These are phyloP conservation scores for Xylariomycetidae sp. DNA, from an alignment of 2,329 filamentous ascomycete species.

Conservation along the genomic window DNA sequence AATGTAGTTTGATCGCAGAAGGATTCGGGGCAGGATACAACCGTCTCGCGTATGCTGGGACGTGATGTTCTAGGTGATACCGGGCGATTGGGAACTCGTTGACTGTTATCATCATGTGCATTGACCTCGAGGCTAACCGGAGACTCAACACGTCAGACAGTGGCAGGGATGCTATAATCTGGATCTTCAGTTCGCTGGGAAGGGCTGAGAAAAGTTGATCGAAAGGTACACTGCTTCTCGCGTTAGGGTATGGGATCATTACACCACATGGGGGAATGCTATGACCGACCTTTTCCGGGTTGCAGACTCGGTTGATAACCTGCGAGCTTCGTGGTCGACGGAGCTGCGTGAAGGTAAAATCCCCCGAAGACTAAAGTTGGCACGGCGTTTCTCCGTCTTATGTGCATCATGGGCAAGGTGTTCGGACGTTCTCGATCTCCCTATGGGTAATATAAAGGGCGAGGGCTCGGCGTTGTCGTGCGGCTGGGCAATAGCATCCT, in stretches of 20 bases:
- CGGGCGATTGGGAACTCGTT: conserved; percentile 60
- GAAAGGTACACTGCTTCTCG: conserved; percentile 40
- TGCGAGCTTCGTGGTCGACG: conserved; percentile 25
- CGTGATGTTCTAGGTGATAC: conserved; percentile 54
- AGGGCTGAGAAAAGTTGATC: conserved; percentile 54
- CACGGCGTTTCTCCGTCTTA: conserved; percentile 25
- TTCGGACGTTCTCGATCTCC: conserved; percentile 25
- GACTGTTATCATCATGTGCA: conserved; percentile 54
- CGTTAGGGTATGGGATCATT: too few species aligned
- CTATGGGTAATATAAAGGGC: conserved; percentile 47
- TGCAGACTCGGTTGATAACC: conserved; percentile 18
- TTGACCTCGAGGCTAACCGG: conserved; percentile 52
- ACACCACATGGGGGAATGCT: too few species aligned
- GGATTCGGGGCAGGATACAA: conserved; percentile 52
- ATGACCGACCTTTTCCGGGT: conserved; percentile 24
- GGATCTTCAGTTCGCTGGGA: conserved; percentile 59
- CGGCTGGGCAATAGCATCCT: conserved; percentile 22
- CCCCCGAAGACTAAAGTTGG: conserved; percentile 25
- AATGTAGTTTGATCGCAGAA: conserved; percentile 49
- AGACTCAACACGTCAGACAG: conserved; percentile 57
- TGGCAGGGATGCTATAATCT: conserved; percentile 56
- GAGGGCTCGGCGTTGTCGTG: conserved; percentile 29
- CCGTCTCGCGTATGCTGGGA: conserved; percentile 56
- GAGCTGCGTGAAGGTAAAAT: conserved; percentile 27
- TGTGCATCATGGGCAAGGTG: conserved; percentile 29